A percentile compares a stretch with the other conserved stretches of the same genome.
These are phyloP conservation scores for Sistotremastrum niveocremeum DNA, from an alignment of 768 basidiomycete species.

Conservation along the genomic window DNA sequence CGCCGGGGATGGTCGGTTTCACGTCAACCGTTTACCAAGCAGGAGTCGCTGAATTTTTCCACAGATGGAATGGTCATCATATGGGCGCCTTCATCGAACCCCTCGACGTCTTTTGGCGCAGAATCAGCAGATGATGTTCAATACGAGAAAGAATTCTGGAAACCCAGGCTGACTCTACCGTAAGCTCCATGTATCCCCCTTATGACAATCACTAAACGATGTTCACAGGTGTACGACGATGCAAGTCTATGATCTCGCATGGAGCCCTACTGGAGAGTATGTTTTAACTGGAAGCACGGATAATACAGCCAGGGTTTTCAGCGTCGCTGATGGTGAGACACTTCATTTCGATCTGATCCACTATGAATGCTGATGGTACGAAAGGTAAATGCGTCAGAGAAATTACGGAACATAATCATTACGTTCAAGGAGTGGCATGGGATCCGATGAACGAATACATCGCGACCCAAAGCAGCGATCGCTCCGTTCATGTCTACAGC, in stretches of 20 bases:
- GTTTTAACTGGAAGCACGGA: conserved; percentile 96
- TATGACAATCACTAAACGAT: neutral
- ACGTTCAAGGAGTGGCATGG: conserved; percentile 98
- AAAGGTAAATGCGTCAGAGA: conserved; percentile 78
- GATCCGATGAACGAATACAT: conserved; percentile 96
- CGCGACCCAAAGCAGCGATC: conserved; percentile 92
- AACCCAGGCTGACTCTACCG: conserved; percentile 75
- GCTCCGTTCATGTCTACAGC: conserved; percentile 89
- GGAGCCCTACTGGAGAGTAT: conserved; percentile 92
- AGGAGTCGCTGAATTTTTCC: too few relatives aligned
- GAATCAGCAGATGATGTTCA: conserved; percentile 70
- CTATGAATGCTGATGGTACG: conserved; percentile 7
- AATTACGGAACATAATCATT: conserved; percentile 89
- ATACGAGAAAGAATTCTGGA: conserved; percentile 93
- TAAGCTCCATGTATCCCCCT: conserved; percentile 18
- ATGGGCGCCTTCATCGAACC: conserved; percentile 75
- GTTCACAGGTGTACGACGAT: conserved; percentile 68
- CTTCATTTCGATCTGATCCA: neutral
- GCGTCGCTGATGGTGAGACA: conserved; percentile 51
- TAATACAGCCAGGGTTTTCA: conserved; percentile 80
- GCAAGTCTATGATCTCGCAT: conserved; percentile 96
- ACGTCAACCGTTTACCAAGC: too few relatives aligned
- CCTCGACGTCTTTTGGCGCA: conserved; percentile 71
- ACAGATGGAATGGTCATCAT: conserved; percentile 95
- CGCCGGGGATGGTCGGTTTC: conserved; percentile 80